Base-by-base conservation (phyloP, 345 rosid species). In the Pugionium dolabratum region DNA sequence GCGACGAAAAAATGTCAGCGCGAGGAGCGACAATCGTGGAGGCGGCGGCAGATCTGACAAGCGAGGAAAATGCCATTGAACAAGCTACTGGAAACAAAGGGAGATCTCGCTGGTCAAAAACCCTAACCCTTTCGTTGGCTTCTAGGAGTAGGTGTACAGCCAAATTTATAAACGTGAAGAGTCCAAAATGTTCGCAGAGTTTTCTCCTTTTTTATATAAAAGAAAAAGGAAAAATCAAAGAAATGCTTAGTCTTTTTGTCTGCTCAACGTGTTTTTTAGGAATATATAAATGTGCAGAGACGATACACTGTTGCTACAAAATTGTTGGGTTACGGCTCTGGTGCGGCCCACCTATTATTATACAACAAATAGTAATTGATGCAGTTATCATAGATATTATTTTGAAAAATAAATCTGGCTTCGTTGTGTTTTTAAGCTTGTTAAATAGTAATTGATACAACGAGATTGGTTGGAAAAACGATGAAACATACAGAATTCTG, bases 51-150 rank as follows among this genome's bases (percentile, higher is more conserved):
- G 95, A 86, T 88, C 96, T 83, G 80, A 85, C 32, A 50, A 85
- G 79, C 53, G 85, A 76, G 44, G 95, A 82, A 75, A 76, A 75
- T 4, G 95, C 89, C 99, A 90, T 93, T 59, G 68, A 30, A 26
- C 29, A 10, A 34, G 51, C 5, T 6, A n/a, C 9, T 72, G 79
- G 62, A 65, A 36, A 28, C 57, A 60, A 33, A 49, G 41, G 18
- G 63, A 60, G 77, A 61, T 73, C 41, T 67, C 41, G 7, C 18
- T 7, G 27, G 64, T 74, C 65, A 68, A 53, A 75, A 68, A 62
- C 55, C 70, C 70, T 64, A 61, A 64, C 44, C 37, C 74, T 42
- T 54, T 64, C 25, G 54, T 29, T 63, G 79, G 67, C 66, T 64
- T 44, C 43, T 69, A 37, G 49, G 78, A 57, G 75, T 50, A 62